Evolutionary conservation across 345 rosid species (phyloP).

Genomic region (Ricinus communis): DNA sequence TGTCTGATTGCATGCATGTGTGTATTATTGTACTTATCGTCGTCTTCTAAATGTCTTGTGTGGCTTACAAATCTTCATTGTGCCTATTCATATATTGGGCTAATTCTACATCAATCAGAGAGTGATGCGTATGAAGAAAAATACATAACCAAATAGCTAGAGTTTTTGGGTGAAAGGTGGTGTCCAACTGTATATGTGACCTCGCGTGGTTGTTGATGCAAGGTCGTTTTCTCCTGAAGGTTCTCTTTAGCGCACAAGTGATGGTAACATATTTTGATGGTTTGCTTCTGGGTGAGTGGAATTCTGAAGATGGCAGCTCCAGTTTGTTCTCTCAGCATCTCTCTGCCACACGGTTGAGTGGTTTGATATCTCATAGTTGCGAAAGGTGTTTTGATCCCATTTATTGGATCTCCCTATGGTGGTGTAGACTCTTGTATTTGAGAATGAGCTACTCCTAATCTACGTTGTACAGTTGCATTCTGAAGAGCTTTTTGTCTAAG

Average conservation of each 20-base stretch:
- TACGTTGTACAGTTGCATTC: neutral
- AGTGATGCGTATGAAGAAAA: neutral
- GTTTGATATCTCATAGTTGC: neutral
- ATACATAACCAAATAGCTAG: neutral
- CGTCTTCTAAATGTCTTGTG: neutral
- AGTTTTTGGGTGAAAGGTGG: neutral
- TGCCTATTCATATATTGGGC: neutral
- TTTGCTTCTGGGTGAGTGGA: neutral
- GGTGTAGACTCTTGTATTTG: neutral
- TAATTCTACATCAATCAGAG: neutral
- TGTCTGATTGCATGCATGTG: neutral
- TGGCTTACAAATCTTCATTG: neutral
- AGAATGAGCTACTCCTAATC: neutral
- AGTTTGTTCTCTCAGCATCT: neutral
- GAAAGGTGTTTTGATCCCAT: neutral
- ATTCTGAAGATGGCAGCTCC: neutral
- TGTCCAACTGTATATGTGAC: neutral
- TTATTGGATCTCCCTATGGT: neutral
- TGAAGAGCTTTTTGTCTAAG: neutral
- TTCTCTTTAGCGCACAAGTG: neutral
- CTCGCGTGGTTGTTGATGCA: neutral
- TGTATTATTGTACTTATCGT: neutral
- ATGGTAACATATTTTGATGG: neutral
- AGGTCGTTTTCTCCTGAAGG: neutral
- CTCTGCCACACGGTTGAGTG: neutral